Evolutionary conservation across 768 basidiomycete genomes (phyloP).

Genomic region (Nevesoporus exiguus): DNA sequence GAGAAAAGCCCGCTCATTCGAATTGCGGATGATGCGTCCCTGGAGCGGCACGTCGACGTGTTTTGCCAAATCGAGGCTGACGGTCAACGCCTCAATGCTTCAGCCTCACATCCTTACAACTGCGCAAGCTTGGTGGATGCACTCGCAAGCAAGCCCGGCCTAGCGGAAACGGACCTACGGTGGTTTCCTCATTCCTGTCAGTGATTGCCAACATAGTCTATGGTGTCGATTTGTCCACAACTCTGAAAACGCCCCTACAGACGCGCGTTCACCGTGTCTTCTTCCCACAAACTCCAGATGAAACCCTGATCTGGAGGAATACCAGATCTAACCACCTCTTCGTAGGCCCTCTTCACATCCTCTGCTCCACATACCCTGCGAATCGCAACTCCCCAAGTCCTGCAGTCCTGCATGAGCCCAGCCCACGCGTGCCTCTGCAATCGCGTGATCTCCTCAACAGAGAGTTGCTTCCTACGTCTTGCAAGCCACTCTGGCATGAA

Average conservation of each 20-base stretch:
- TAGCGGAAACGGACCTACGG: not conserved
- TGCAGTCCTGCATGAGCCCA: conserved; percentile 55
- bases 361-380: conserved; percentile 46
- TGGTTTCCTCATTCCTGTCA: not conserved
- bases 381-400: conserved; percentile 49
- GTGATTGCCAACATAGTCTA: not conserved
- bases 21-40: conserved; percentile 1
- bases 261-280: conserved; percentile 12
- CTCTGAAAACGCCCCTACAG: conserved; percentile 7
- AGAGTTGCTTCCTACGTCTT: conserved; percentile 47
- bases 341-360: conserved; percentile 49
- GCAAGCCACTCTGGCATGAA: conserved; percentile 72
- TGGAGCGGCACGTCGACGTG: not conserved
- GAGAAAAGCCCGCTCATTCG: not conserved
- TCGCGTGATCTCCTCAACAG: conserved; percentile 42
- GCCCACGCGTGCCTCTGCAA: conserved; percentile 57
- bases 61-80: conserved; percentile 12
- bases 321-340: conserved; percentile 41
- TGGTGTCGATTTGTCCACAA: not conserved
- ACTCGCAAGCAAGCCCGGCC: not conserved
- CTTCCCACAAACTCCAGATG: conserved; percentile 67
- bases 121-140: not conserved
- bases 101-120: not conserved
- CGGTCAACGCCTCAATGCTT: not conserved
- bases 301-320: conserved; percentile 54